Evolutionary conservation across 202 grass and related monocot genomes (phyloP), one percentile per base, ranked within the genome.

Genomic region (Zoysia matrella): DNA sequence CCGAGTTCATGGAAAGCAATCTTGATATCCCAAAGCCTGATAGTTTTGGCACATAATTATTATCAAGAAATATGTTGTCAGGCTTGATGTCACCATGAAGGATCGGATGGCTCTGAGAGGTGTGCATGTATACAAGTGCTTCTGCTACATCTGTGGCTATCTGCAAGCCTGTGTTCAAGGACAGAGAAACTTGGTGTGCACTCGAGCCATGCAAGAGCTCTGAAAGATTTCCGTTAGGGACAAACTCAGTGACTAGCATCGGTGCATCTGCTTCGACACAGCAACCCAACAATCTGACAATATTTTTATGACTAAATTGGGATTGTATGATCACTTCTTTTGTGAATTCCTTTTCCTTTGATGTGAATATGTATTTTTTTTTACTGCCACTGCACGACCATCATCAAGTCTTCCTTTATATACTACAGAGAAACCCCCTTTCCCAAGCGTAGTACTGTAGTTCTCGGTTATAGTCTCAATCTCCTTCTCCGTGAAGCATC

Each of bases 281-380:
- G 11, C 47, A 71, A 36, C 68, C 47, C 68, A 71, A 71, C 48
- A 71, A 12, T 30, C 16, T 71, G 40, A 71, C 16, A 12, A 71
- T 71, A 11, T 71, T 71, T 11, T 6, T 71, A 8, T 52, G 68
- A 30, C 68, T 71, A 11, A 48, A 71, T 50, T 71, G 68, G 2
- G n/a, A 71, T 50, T 71, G 68, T 71, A 71, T 71, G 18, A 71
- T 71, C 8, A 52, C 68, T 71, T 71, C 68, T 71, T 71, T 71
- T 52, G 47, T 52, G 68, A 71, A 71, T 15, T 71, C 68, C 5
- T 71, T 71, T 6, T 71, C 13, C 53, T 56, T 4, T 51, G 47
- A 2, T 71, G 47, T 52, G 9, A 18, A 71, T 6, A 51, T 71
- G 12, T 71, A 71, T 12, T 51, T 11, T 71, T 71, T 52, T 4